Percentiles rank a stretch among this genome's conserved stretches.
phyloP scores from a whole-genome alignment of 1,284 basidiomycete genomes.

The Malassezia nana region DNA sequence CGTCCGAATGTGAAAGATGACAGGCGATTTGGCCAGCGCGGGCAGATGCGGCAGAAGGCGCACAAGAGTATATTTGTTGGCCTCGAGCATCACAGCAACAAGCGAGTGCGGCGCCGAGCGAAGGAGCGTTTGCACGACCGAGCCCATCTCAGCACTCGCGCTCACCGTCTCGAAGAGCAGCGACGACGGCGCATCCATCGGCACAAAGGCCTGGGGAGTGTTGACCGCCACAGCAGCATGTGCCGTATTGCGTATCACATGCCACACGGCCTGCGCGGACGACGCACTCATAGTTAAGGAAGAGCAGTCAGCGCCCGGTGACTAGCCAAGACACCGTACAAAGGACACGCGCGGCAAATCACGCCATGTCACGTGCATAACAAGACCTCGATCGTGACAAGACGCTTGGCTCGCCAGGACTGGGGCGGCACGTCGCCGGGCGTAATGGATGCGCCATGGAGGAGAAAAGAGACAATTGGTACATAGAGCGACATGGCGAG shows the following conservation, averaged over 20 bases:
- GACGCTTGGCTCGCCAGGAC: too few species aligned
- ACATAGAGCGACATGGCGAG: too few species aligned
- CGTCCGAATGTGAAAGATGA: conserved; percentile 37
- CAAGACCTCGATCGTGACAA: too few species aligned
- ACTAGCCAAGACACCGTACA: background rate
- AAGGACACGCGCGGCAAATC: background rate
- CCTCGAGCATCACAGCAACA: conserved; percentile 3
- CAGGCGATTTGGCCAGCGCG: conserved; percentile 28
- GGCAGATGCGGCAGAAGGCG: conserved; percentile 39
- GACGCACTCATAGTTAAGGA: conserved; percentile 9
- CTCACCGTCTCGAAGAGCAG: background rate
- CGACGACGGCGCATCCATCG: background rate
- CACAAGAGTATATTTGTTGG: background rate
- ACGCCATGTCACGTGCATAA: conserved; percentile 16
- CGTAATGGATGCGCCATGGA: too few species aligned
- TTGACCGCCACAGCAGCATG: conserved; percentile 7
- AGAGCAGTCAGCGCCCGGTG: background rate
- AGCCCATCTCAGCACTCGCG: conserved; percentile 7
- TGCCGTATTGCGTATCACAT: conserved; percentile 6
- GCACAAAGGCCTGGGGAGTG: background rate
- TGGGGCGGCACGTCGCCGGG: too few species aligned
- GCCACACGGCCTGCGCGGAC: conserved; percentile 14
- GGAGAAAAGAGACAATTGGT: too few species aligned
- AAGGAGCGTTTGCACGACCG: conserved; percentile 5
- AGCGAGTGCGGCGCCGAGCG: background rate